These are phyloP conservation scores for Ascochyta pisi DNA, from an alignment of 2,329 filamentous ascomycete species.

Conservation along the genomic window DNA sequence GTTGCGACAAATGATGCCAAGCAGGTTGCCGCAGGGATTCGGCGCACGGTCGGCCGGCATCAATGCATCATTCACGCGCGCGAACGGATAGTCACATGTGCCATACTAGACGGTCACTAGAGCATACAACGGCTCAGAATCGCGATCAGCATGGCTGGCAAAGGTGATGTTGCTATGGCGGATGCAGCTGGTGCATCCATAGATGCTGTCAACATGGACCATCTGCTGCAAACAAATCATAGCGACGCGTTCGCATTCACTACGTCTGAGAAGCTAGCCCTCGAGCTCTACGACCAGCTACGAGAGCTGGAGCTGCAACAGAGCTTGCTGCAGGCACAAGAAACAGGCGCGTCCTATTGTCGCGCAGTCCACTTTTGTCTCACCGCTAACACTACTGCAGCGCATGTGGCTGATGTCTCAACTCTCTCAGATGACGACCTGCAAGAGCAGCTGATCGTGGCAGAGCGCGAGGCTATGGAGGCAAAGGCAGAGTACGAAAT, in stretches of 20 bases:
- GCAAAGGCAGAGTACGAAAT: constrained; percentile 74
- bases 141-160: constrained; percentile 30
- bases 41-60: constrained; percentile 32
- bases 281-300: constrained; percentile 74
- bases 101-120: constrained; percentile 1
- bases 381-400: constrained; percentile 31
- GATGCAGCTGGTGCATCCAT: constrained; percentile 21
- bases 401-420: constrained; percentile 35
- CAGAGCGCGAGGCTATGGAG: constrained; percentile 72
- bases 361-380: background rate
- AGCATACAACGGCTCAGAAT: background rate
- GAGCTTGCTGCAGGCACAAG: constrained; percentile 64
- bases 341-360: constrained; percentile 28
- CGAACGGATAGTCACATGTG: constrained; percentile 20
- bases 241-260: constrained; percentile 65
- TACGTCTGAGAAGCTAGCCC: constrained; percentile 68
- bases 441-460: constrained; percentile 58
- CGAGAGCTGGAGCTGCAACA: constrained; percentile 76
- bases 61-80: constrained; percentile 27
- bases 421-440: constrained; percentile 60
- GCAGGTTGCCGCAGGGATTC: constrained; percentile 36
- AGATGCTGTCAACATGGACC: constrained; percentile 30
- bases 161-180: constrained; percentile 31
- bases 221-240: constrained; percentile 53
- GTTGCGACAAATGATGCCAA: constrained; percentile 36